Percentiles rank a stretch among this genome's conserved stretches.
These are phyloP conservation scores for Daldinia loculata DNA, from an alignment of 495 filamentous ascomycete species.

Conservation along the genomic window DNA sequence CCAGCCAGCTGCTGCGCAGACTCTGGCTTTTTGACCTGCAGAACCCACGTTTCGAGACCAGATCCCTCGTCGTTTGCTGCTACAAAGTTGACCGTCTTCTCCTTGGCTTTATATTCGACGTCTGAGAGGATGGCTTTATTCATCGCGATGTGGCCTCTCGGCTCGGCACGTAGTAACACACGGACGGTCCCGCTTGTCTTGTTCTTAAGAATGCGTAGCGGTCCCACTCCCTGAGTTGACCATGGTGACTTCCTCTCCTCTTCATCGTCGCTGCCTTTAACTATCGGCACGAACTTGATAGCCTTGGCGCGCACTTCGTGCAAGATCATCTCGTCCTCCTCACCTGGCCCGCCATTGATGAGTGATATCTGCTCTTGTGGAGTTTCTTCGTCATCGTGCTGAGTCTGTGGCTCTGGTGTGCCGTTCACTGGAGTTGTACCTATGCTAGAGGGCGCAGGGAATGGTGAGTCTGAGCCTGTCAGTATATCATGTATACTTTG, in stretches of 20 bases:
- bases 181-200: slow-evolving; percentile 68
- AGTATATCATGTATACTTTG: slow-evolving; percentile 12
- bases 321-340: slow-evolving; percentile 73
- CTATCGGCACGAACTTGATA: slow-evolving; percentile 56
- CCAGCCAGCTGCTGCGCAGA: slow-evolving; percentile 57
- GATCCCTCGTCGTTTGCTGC: slow-evolving; percentile 61
- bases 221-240: slow-evolving; percentile 69
- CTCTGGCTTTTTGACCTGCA: slow-evolving; percentile 66
- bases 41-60: slow-evolving; percentile 67
- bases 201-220: slow-evolving; percentile 72
- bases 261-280: slow-evolving; percentile 49
- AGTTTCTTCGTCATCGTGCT: slow-evolving; percentile 60
- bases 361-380: slow-evolving; percentile 69
- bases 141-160: slow-evolving; percentile 71
- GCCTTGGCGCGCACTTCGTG: slow-evolving; percentile 71
- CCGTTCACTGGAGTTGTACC: slow-evolving; percentile 67
- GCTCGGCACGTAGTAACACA: slow-evolving; percentile 72
- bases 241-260: slow-evolving; percentile 59
- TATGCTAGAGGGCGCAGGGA: slow-evolving; percentile 61
- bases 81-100: slow-evolving; percentile 65
- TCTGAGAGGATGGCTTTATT: slow-evolving; percentile 70
- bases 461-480: slow-evolving; percentile 54
- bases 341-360: slow-evolving; percentile 68
- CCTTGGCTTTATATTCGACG: slow-evolving; percentile 62
- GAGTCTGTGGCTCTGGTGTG: slow-evolving; percentile 67